phyloP scores from a whole-genome alignment of 2,329 filamentous ascomycete genomes.

The Escovopsis sp. region DNA sequence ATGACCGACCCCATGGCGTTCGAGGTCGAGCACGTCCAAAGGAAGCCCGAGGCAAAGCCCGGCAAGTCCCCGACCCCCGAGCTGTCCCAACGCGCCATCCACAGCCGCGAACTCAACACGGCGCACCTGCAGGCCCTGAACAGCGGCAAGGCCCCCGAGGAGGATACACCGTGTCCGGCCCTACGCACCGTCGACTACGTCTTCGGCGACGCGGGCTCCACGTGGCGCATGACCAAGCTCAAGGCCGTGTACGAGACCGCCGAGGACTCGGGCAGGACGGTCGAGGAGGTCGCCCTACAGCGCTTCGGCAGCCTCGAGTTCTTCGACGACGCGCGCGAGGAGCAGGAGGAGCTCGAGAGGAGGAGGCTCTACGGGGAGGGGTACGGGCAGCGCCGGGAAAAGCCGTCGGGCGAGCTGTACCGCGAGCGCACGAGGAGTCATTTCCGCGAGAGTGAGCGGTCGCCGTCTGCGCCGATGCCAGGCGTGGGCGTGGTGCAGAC shows the following conservation, averaged over 20 bases:
- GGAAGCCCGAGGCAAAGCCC: constrained; percentile 34
- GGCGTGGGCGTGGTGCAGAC: constrained; percentile 38
- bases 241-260: constrained; percentile 71
- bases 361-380: constrained; percentile 69
- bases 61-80: constrained; percentile 31
- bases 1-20: constrained; percentile 79
- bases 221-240: constrained; percentile 94
- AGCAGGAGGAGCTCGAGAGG: constrained; percentile 78
- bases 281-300: constrained; percentile 74
- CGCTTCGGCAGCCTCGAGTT: constrained; percentile 66
- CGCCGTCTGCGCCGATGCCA: constrained; percentile 14
- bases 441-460: constrained; percentile 16
- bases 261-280: constrained; percentile 51
- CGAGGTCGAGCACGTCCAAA: constrained; percentile 67
- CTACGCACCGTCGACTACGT: constrained; percentile 53
- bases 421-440: constrained; percentile 55
- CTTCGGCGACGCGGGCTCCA: constrained; percentile 78
- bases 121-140: constrained; percentile 42
- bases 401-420: constrained; percentile 75
- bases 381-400: constrained; percentile 65
- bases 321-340: constrained; percentile 87
- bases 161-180: constrained; percentile 20
- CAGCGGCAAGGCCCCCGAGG: constrained; percentile 25
- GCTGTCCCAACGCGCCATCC: constrained; percentile 51
- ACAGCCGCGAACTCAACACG: constrained; percentile 67